phyloP scores from a whole-genome alignment of 2,329 filamentous ascomycete genomes.

The Fusarium piperis region DNA sequence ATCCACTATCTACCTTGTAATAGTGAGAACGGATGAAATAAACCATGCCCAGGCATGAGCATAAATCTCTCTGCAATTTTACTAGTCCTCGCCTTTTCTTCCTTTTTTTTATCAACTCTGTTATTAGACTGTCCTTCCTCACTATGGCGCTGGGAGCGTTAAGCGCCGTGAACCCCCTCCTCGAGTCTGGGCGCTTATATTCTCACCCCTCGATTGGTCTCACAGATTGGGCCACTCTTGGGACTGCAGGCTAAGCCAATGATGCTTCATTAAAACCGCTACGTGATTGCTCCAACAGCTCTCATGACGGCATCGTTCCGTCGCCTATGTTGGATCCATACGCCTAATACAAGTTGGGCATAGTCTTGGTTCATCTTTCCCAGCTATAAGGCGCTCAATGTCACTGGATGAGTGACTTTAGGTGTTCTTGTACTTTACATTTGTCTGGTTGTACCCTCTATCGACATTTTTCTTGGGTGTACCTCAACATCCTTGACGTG shows the following conservation, averaged over 20 bases:
- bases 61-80: too few species aligned
- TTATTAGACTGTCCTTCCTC: too few species aligned
- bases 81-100: too few species aligned
- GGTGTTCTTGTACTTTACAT: not conserved
- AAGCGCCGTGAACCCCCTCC: not conserved
- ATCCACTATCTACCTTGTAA: too few species aligned
- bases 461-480: not conserved
- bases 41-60: too few species aligned
- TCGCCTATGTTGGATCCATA: not conserved
- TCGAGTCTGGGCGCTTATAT: not conserved
- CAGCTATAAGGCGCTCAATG: not conserved
- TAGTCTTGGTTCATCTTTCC: too few species aligned
- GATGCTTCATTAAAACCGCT: not conserved
- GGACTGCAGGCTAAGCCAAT: not conserved
- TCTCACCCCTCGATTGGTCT: not conserved
- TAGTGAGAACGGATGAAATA: too few species aligned
- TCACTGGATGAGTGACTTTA: not conserved
- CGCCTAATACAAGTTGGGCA: not conserved
- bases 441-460: not conserved
- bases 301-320: not conserved
- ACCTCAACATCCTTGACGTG: not conserved
- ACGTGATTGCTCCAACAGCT: not conserved
- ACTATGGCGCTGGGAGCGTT: not conserved
- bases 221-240: not conserved
- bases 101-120: too few species aligned